Conservation (phyloP, 2,329 filamentous ascomycete species). For the Didymella sp. region DNA sequence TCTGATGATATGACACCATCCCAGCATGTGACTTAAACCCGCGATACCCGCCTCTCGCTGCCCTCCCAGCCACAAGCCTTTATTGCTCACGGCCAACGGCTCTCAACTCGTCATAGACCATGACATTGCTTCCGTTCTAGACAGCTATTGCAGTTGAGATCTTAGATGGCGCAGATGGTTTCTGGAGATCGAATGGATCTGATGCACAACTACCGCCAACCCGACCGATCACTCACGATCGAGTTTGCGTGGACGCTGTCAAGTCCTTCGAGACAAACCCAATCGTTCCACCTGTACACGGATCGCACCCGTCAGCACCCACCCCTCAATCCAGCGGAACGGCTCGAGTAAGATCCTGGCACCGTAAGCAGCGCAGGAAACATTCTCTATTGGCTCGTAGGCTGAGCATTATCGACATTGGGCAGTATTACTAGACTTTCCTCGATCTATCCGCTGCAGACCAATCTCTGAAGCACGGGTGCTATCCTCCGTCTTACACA, state of each 20-base stretch:
- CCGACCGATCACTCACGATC: not conserved
- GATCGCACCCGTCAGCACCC: not conserved
- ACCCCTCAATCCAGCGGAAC: not conserved
- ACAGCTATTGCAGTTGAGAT: not conserved
- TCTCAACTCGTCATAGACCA: not conserved
- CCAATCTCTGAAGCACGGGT: not conserved
- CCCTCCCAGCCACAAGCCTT: not conserved
- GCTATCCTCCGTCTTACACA: conserved; percentile 8
- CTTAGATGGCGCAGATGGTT: not conserved
- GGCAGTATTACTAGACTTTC: conserved; percentile 1
- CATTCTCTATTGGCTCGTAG: not conserved
- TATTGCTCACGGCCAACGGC: not conserved
- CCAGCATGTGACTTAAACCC: not conserved
- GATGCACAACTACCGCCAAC: not conserved
- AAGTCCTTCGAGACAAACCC: not conserved
- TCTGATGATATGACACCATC: not conserved
- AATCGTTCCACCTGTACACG: not conserved
- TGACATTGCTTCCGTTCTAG: not conserved
- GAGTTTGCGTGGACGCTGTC: not conserved
- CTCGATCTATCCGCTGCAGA: conserved; percentile 5
- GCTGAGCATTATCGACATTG: not conserved
- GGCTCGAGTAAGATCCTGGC: conserved; percentile 20
- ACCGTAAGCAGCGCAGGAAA: conserved; percentile 24
- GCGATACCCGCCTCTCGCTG: not conserved
- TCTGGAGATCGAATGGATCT: not conserved